Evolutionary conservation across 148 eudicot genomes (phyloP), one percentile per base, ranked within the genome.

Genomic region (Spergularia bocconei): DNA sequence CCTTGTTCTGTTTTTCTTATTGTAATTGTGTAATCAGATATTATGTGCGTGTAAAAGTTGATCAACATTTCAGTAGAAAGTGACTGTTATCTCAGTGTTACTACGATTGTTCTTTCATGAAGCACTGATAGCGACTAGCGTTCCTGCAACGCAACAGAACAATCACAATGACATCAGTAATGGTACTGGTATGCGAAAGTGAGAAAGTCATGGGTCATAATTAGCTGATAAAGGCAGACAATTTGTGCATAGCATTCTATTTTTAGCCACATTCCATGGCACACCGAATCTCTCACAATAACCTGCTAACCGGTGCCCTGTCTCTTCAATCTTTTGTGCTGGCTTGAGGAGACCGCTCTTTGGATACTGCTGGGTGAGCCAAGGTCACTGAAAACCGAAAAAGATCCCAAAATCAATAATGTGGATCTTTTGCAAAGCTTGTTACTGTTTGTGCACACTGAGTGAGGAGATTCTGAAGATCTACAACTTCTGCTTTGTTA

Each of bases 311-410:
- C 85, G 81, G 12, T 66, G 47, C 57, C 85, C 85, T 10, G 85
- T 70, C 62, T 70, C 82, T 63, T 70, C 76, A 14, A 75, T 75
- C 65, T 74, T 82, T 60, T 75, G 63, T 25, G 81, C 73, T 9
- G 85, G 82, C 21, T 80, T 62, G 7, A 78, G 74, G 7, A 78
- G 74, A 11, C 84, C 84, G 16, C 64, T 16, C 61, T 78, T 64
- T 23, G 81, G 84, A 38, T 54, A 72, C 58, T 78, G 25, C 17
- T 82, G 79, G 57, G 75, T 78, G 8, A 78, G 76, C 25, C 80
- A 68, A 23, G 84, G 84, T 81, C 84, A 82, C 16, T 82, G 81
- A 16, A 82, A 82, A 15, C 81, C 84, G 5, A 69, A 82, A 39
- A 75, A 70, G 14, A 82, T 75, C 11, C 81, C 84, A 21, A 78